Evolutionary conservation across 306 rosid genomes (phyloP), one percentile per base, ranked within the genome.

Genomic region (Neltuma alba): DNA sequence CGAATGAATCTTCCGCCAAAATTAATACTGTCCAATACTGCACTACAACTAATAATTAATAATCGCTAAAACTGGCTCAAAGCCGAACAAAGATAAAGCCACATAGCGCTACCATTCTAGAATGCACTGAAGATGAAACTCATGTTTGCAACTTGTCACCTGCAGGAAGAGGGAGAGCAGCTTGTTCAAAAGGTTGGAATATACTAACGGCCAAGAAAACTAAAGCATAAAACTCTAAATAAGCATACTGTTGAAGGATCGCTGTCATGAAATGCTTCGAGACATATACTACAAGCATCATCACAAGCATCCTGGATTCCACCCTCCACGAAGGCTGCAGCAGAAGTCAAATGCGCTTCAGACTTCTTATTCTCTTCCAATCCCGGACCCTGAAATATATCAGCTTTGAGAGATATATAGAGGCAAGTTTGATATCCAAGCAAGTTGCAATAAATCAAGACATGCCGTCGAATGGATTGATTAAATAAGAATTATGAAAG

Each of bases 261-360:
- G 78, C 92, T 95, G 3, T 92, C 92, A 70, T 87, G 85, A 75
- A 95, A 95, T 45, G 72, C 90, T 70, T 95, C 99, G 52, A 95
- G 97, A 74, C 99, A 95, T 80, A 95, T 95, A 80, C 99, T 95
- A 85, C 99, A 95, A 79, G 99, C 83, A 83, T 92, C 98, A 76
- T 91, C 99, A 76, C 97, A 95, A 31, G 98, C 97, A 7, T 95
- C 98, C 88, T 91, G 99, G 63, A 95, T 89, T 83, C 99, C 99
- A 50, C 99, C 99, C 84, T 95, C 98, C 25, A 95, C 99, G 81
- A 95, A 95, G 76, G 99, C 99, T 5, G 86, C 99, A 18, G 98
- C 92, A 20, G 99, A 95, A 33, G 97, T 90, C 92, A 95, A 90
- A 87, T 92, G 97, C 28, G 79, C 91, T 67, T 91, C 97, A 36